Percentiles rank a stretch among this genome's conserved stretches.
These are phyloP conservation scores for Ustilago xerochloae DNA, from an alignment of 1,284 basidiomycete species.

Conservation along the genomic window DNA sequence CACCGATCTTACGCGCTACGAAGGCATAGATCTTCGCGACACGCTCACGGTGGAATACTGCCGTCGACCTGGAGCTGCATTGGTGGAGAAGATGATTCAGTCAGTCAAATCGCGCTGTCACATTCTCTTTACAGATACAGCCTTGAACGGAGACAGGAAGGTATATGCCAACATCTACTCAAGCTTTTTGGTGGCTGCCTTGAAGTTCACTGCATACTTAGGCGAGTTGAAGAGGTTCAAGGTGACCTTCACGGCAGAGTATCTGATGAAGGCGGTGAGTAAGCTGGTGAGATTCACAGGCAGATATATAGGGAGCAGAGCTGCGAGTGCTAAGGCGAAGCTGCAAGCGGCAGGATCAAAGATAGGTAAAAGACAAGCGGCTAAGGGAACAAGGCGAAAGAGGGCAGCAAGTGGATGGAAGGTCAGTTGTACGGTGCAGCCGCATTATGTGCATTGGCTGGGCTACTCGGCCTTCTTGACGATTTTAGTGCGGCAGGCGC, in stretches of 20 bases:
- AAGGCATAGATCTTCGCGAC: slow-evolving; percentile 61
- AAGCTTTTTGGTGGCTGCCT: slow-evolving; percentile 83
- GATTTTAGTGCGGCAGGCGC: slow-evolving; percentile 6
- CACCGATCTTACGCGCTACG: slow-evolving; percentile 54
- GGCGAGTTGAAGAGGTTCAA: slow-evolving; percentile 73
- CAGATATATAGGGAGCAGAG: slow-evolving; percentile 27
- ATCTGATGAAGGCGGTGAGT: slow-evolving; percentile 21
- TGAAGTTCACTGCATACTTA: slow-evolving; percentile 86
- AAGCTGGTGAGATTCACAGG: slow-evolving; percentile 34
- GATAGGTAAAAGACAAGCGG: neutral
- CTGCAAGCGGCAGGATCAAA: neutral
- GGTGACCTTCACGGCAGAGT: slow-evolving; percentile 11
- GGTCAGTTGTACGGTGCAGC: slow-evolving; percentile 30
- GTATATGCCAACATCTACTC: slow-evolving; percentile 87
- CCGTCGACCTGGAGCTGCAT: slow-evolving; percentile 55
- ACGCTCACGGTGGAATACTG: slow-evolving; percentile 65
- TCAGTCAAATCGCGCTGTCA: slow-evolving; percentile 69
- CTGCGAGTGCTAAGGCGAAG: slow-evolving; percentile 15
- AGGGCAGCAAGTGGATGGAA: slow-evolving; percentile 11
- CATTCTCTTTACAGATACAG: slow-evolving; percentile 80
- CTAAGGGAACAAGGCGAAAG: neutral
- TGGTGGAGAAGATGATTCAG: slow-evolving; percentile 63
- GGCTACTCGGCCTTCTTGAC: slow-evolving; percentile 41
- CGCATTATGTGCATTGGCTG: slow-evolving; percentile 46
- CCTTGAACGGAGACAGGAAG: slow-evolving; percentile 75